Base-by-base conservation (phyloP, 2,329 filamentous ascomycete genomes). In the Pseudogymnoascus sp. region DNA sequence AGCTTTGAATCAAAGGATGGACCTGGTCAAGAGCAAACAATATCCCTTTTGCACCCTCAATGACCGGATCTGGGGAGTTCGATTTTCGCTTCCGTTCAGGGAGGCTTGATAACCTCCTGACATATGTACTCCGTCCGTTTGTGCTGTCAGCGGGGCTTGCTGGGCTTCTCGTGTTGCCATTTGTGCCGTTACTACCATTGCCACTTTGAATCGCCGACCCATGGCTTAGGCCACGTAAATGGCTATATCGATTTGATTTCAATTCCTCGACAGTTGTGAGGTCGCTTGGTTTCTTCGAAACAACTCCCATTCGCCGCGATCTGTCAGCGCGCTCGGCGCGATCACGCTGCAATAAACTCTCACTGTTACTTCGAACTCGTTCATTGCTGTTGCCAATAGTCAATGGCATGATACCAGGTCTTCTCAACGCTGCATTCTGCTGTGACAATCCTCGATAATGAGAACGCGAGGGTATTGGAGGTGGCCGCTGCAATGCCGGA, bases 391-490 rank as follows among this genome's bases (percentile, higher is more conserved):
- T 93, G 16, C 85, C 86, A 63, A 90, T 86, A 2, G 87, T 74
- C 34, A 84, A 73, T n/a, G 84, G 90, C 75, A 90, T 86, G n/a
- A 91, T 82, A 1, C 86, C 85, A 0, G 91, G 90, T 64, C 88
- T 81, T 63, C 90, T 85, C 54, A 86, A 78, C 5, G 83, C 77
- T 5, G 75, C 71, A 64, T 82, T 89, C 67, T 90, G 86, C 68
- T 89, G 86, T 2, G 88, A 91, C 3, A 88, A 77, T 1, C 86
- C 86, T 31, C 93, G 86, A 68, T 90, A 91, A 73, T 96, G 92
- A 2, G 91, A 95, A 65, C 89, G 84, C 4, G 84, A 84, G 0
- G 91, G 91, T 65, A 96, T 90, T 0, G 90, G 89, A 2, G 93
- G 91, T 29, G 89, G 82, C 36, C 88, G 84, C 18, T 80, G 78